A percentile compares a stretch with the other conserved stretches of the same genome.
Evolutionary conservation across 441 rosid species (phyloP).

Genomic region (Corymbia citriodora): DNA sequence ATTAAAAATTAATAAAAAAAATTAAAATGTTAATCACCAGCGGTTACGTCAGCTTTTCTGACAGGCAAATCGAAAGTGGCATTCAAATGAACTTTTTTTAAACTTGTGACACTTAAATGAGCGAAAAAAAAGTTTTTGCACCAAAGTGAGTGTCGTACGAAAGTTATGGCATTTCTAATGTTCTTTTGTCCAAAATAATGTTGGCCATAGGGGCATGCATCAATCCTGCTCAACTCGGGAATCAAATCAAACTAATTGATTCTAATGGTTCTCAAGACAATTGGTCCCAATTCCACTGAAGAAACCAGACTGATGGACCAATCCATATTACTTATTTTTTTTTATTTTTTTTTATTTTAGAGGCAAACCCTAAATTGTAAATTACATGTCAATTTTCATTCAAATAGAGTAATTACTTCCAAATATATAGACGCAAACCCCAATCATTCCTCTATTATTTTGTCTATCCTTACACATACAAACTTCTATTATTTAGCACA

Average conservation of each 20-base stretch:
- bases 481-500: not conserved
- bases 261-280: accelerated
- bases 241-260: accelerated
- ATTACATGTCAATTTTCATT: not conserved
- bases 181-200: not conserved
- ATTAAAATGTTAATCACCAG: too few relatives aligned
- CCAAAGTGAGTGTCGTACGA: too few relatives aligned
- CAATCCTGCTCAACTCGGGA: not conserved
- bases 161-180: too few relatives aligned
- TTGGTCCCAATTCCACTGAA: accelerated
- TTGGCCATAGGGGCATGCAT: not conserved
- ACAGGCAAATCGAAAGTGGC: too few relatives aligned
- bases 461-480: too few relatives aligned
- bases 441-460: not conserved
- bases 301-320: accelerated
- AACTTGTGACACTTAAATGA: too few relatives aligned
- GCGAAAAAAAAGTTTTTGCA: too few relatives aligned
- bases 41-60: too few relatives aligned
- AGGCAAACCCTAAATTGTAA: not conserved
- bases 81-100: too few relatives aligned
- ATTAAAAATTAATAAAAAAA: too few relatives aligned
- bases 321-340: accelerated
- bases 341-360: not conserved
- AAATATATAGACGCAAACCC: not conserved
- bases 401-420: not conserved